Conservation (phyloP, 805 yeast species). For the Wickerhamomyces rabaulensis region DNA sequence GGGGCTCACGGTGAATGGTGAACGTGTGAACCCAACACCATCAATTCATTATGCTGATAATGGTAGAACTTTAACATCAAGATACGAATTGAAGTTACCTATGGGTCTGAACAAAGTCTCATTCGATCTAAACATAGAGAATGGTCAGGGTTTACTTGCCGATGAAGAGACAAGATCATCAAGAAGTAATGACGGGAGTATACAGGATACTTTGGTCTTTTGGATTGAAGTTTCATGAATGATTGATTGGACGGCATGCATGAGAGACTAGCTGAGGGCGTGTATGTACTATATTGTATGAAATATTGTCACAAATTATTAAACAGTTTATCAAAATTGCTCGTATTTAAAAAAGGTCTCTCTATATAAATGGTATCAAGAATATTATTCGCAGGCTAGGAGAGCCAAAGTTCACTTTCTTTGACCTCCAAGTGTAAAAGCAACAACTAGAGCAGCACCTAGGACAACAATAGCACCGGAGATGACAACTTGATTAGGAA, state of each 20-base stretch:
- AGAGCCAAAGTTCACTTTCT: not conserved
- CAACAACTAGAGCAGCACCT: conserved; percentile 54
- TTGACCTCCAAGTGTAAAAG: conserved; percentile 39
- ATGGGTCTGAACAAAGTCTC: conserved; percentile 42
- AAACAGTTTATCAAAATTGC: not conserved
- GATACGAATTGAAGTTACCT: conserved; percentile 42
- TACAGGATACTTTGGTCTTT: conserved; percentile 6
- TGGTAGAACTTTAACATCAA: conserved; percentile 24
- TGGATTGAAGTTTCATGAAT: conserved; percentile 7
- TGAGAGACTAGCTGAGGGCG: no score
- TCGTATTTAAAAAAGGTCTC: not conserved
- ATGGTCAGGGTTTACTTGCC: conserved; percentile 2
- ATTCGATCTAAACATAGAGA: conserved; percentile 31
- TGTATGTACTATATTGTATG: not conserved
- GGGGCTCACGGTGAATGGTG: conserved; percentile 38
- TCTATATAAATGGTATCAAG: not conserved
- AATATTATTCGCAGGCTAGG: not conserved
- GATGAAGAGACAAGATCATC: conserved; percentile 7
- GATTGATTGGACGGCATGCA: no score
- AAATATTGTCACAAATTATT: not conserved
- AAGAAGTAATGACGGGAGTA: not conserved
- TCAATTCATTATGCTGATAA: conserved; percentile 33
- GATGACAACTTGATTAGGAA: conserved; percentile 56
- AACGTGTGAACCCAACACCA: conserved; percentile 38
- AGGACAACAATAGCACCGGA: conserved; percentile 58